These are phyloP conservation scores for Spiraea crenata DNA, from an alignment of 331 rosid genomes.

Conservation along the genomic window DNA sequence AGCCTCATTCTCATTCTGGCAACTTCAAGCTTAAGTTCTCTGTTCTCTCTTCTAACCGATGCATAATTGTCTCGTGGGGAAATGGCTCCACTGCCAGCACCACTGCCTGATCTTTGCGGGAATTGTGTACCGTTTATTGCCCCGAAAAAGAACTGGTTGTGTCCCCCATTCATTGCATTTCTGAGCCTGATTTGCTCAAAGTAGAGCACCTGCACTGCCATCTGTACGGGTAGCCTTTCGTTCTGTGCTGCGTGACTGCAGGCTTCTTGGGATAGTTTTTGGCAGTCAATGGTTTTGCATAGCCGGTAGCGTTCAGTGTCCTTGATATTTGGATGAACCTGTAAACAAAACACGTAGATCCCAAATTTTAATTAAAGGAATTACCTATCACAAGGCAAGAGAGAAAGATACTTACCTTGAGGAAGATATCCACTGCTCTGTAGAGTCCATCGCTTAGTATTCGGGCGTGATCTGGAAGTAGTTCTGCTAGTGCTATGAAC, in stretches of 20 bases:
- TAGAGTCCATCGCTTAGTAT: constrained; percentile 80
- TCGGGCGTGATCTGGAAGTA: constrained; percentile 96
- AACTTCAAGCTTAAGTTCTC: constrained; percentile 94
- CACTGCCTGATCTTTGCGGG: constrained; percentile 90
- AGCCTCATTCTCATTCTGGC: constrained; percentile 99
- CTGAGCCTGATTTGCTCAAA: constrained; percentile 93
- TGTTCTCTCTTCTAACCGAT: constrained; percentile 88
- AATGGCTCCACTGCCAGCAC: constrained; percentile 93
- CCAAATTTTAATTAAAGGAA: background rate
- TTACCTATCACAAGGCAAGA: background rate
- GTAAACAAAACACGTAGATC: constrained; percentile 5
- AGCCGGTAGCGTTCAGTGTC: constrained; percentile 80
- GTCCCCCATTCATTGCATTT: constrained; percentile 93
- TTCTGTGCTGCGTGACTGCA: constrained; percentile 99
- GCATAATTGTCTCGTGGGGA: constrained; percentile 96
- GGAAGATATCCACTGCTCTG: constrained; percentile 92
- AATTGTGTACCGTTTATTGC: constrained; percentile 58
- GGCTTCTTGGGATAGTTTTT: constrained; percentile 92
- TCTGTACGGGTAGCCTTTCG: constrained; percentile 90
- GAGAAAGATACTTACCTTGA: constrained; percentile 58
- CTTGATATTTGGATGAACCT: constrained; percentile 90
- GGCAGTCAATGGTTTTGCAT: constrained; percentile 90
- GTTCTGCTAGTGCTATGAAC: constrained; percentile 78
- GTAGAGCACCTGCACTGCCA: constrained; percentile 93
- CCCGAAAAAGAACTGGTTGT: constrained; percentile 70